Percentiles rank a stretch among this genome's conserved stretches.
Evolutionary conservation across 2,329 filamentous ascomycete genomes (phyloP).

Genomic region (Zymoseptoria tritici): DNA sequence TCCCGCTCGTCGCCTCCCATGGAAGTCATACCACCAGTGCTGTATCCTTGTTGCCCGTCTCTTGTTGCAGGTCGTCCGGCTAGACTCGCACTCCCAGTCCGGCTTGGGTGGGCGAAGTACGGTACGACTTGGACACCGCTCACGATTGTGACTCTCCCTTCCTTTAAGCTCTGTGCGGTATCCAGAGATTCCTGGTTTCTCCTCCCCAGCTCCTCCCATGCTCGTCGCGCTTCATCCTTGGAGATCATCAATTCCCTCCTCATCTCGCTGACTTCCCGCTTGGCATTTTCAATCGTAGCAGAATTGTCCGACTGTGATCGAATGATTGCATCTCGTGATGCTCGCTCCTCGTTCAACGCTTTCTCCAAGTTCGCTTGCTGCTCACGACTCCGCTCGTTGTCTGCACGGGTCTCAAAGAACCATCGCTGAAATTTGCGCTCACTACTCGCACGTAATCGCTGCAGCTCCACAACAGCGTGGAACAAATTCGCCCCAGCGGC

Average conservation of each 20-base stretch:
- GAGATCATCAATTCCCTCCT: slow-evolving; percentile 88
- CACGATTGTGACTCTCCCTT: slow-evolving; percentile 79
- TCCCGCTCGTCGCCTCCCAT: slow-evolving; percentile 36
- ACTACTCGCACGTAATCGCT: slow-evolving; percentile 85
- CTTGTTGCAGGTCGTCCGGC: slow-evolving; percentile 27
- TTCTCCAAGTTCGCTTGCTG: slow-evolving; percentile 71
- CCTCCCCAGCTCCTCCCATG: slow-evolving; percentile 93
- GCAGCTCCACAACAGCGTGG: slow-evolving; percentile 92
- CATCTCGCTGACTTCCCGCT: slow-evolving; percentile 64
- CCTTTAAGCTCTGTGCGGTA: slow-evolving; percentile 73
- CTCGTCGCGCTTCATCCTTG: slow-evolving; percentile 88
- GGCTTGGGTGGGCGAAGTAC: slow-evolving; percentile 23
- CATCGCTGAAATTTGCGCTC: slow-evolving; percentile 97
- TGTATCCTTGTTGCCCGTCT: slow-evolving; percentile 29
- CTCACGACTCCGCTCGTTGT: slow-evolving; percentile 80
- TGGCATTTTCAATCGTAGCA: slow-evolving; percentile 21
- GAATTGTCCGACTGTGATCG: slow-evolving; percentile 23
- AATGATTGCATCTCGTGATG: neutral
- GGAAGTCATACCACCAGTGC: slow-evolving; percentile 18
- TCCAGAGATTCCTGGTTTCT: slow-evolving; percentile 91
- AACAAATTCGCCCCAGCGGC: slow-evolving; percentile 95
- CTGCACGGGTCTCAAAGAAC: slow-evolving; percentile 91
- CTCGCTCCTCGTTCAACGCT: slow-evolving; percentile 64
- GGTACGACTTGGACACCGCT: slow-evolving; percentile 93
- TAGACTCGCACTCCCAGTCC: slow-evolving; percentile 38